Conservation (phyloP, 2,329 filamentous ascomycete genomes). For the Talaromyces verruculosus region DNA sequence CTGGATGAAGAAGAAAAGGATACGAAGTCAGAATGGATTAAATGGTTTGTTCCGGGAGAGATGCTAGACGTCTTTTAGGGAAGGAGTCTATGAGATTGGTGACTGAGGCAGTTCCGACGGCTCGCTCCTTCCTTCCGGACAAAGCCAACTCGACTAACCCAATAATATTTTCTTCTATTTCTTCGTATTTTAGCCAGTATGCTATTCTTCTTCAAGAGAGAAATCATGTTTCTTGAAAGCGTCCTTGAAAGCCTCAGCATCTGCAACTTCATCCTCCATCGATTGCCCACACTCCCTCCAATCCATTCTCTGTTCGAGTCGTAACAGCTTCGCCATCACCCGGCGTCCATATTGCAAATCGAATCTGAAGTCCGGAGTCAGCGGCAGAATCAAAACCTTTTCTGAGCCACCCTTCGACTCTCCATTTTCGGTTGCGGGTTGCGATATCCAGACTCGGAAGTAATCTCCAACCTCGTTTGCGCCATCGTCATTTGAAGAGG, state of each 20-base stretch:
- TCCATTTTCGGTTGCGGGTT: slow-evolving; percentile 30
- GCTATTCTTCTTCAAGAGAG: slow-evolving; percentile 49
- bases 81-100: neutral
- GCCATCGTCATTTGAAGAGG: slow-evolving; percentile 40
- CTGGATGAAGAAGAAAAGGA: neutral
- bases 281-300: slow-evolving; percentile 85
- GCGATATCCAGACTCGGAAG: slow-evolving; percentile 82
- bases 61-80: neutral
- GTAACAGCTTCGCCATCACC: slow-evolving; percentile 83
- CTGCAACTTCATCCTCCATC: slow-evolving; percentile 72
- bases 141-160: neutral
- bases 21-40: neutral
- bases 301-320: slow-evolving; percentile 71
- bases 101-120: neutral
- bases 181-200: neutral
- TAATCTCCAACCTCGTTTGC: slow-evolving; percentile 58
- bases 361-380: slow-evolving; percentile 72
- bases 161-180: neutral
- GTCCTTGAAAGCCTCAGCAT: slow-evolving; percentile 75
- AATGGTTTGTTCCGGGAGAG: neutral
- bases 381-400: slow-evolving; percentile 70
- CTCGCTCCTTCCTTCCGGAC: slow-evolving; percentile 13
- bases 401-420: slow-evolving; percentile 12
- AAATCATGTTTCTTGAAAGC: slow-evolving; percentile 89
- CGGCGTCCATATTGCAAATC: slow-evolving; percentile 86